A percentile compares a stretch with the other conserved stretches of the same genome.
Conservation (phyloP, 768 basidiomycete species). For the Calocybe gangraenosa region DNA sequence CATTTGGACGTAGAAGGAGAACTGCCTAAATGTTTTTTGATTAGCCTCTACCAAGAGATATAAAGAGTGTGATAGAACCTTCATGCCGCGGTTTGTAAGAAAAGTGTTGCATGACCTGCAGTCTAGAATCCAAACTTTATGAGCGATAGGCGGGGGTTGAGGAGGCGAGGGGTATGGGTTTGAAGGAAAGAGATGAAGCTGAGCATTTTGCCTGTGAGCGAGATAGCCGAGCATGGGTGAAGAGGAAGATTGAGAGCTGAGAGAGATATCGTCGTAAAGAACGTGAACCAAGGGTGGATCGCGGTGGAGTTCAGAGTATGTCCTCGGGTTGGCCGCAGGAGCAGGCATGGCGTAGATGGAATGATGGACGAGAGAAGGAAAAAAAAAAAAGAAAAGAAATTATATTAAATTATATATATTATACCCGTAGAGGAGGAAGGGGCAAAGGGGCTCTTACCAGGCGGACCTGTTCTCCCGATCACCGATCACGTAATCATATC, state of each 20-base stretch:
- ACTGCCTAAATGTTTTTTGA: constrained; percentile 52
- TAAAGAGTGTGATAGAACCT: constrained; percentile 35
- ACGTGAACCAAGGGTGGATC: constrained; percentile 19
- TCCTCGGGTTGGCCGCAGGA: constrained; percentile 13
- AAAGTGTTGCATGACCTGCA: constrained; percentile 72
- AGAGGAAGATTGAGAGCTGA: constrained; percentile 13
- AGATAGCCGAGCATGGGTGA: constrained; percentile 25
- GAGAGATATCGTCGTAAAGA: constrained; percentile 21
- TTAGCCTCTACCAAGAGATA: constrained; percentile 6
- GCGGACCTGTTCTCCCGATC: constrained; percentile 10
- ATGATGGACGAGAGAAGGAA: constrained; percentile 6
- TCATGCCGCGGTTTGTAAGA: constrained; percentile 83
- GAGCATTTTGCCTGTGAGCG: constrained; percentile 29
- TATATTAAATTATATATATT: constrained; percentile 9
- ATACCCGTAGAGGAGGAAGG: constrained; percentile 11
- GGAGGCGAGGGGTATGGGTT: constrained; percentile 38
- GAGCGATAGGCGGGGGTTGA: constrained; percentile 44
- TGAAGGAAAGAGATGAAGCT: constrained; percentile 30
- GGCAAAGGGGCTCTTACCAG: neutral
- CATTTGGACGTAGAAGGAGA: constrained; percentile 73
- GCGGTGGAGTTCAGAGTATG: constrained; percentile 6
- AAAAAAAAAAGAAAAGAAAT: constrained; percentile 6
- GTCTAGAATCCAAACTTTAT: constrained; percentile 80
- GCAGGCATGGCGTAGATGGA: constrained; percentile 4
- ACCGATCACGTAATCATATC: constrained; percentile 14